Percentiles rank a stretch among this genome's conserved stretches.
These are phyloP conservation scores for Microcyclospora pomicola DNA, from an alignment of 2,329 filamentous ascomycete species.

Conservation along the genomic window DNA sequence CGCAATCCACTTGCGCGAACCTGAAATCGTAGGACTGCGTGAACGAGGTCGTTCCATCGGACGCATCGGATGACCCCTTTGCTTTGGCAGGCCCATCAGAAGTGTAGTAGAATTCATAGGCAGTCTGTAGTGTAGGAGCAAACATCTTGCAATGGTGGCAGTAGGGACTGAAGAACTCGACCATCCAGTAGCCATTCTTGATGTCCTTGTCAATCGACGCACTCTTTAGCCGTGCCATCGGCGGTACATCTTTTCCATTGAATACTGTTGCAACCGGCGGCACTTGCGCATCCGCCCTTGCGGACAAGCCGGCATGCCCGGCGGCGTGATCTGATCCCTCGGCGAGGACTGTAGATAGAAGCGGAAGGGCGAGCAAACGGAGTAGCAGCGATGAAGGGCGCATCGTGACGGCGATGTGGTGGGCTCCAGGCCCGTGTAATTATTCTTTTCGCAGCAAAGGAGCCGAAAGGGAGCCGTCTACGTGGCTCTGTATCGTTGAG, in stretches of 20 bases:
- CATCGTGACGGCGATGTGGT: conserved; percentile 12
- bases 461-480: too few species aligned
- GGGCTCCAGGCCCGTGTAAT: conserved; percentile 11
- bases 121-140: conserved; percentile 75
- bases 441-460: too few species aligned
- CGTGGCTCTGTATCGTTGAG: too few species aligned
- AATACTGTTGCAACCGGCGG: conserved; percentile 39
- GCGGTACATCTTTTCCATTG: conserved; percentile 53
- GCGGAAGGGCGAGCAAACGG: conserved; percentile 17
- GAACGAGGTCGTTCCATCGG: conserved; percentile 50
- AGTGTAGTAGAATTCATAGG: conserved; percentile 93
- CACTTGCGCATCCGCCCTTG: conserved; percentile 9
- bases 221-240: conserved; percentile 46
- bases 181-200: conserved; percentile 53
- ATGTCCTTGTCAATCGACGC: conserved; percentile 44
- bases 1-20: conserved; percentile 76
- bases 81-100: conserved; percentile 52
- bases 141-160: conserved; percentile 62
- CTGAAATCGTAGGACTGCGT: conserved; percentile 76
- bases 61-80: conserved; percentile 33
- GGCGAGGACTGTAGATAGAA: conserved; percentile 12
- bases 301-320: conserved; percentile 3
- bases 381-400: conserved; percentile 14
- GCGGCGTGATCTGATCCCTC: conserved; percentile 7
- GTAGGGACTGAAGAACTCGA: conserved; percentile 39